phyloP scores from a whole-genome alignment of 805 yeast species.

The Metschnikowia vanudenii region DNA sequence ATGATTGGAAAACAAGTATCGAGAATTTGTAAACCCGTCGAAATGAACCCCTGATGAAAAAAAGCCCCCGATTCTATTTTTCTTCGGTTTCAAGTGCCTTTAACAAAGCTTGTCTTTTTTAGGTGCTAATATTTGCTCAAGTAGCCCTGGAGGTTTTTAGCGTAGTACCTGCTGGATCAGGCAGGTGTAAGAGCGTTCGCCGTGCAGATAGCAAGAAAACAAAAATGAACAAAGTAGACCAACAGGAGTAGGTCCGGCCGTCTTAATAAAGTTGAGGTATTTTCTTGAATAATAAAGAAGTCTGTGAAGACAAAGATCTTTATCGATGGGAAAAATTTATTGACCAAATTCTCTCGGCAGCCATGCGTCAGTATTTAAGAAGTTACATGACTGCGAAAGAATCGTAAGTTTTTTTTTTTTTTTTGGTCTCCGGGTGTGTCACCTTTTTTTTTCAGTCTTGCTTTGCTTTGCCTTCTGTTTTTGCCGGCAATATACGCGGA shows the following conservation, averaged over 20 bases:
- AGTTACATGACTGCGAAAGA: conserved; percentile 6
- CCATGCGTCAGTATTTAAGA: conserved; percentile 7
- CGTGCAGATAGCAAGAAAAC: neutral
- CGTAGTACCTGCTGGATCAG: conserved; percentile 1
- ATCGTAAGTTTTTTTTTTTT: conserved; percentile 9
- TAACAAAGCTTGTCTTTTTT: neutral
- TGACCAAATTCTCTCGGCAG: neutral
- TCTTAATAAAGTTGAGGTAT: neutral
- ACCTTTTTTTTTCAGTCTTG: neutral
- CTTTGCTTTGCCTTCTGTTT: neutral
- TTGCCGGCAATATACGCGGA: conserved; percentile 1
- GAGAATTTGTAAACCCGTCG: neutral
- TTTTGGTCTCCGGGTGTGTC: neutral
- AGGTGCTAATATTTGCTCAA: conserved; percentile 7
- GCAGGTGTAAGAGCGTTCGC: conserved; percentile 1
- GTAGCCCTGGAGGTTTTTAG: neutral
- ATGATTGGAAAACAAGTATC: no score
- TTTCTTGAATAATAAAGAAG: neutral
- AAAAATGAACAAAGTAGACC: neutral
- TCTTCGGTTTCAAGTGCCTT: neutral
- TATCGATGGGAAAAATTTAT: no score
- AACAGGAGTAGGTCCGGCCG: neutral
- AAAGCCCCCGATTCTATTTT: no score
- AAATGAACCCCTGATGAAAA: no score
- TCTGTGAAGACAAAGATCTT: no score